Base-by-base conservation (phyloP, 2,329 filamentous ascomycete genomes). In the Ceratocystis variospora region DNA sequence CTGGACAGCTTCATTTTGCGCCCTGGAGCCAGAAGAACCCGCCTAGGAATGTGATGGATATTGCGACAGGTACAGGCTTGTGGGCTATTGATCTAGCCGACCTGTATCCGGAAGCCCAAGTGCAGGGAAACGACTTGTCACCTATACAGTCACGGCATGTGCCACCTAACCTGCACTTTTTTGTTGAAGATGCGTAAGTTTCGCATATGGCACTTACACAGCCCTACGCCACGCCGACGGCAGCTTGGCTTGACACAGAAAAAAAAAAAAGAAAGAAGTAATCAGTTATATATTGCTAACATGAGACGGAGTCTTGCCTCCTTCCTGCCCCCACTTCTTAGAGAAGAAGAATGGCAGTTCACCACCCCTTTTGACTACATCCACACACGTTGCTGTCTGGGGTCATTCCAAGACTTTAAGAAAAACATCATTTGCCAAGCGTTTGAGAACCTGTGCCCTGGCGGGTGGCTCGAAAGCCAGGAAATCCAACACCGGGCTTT, bases 81-180 rank as follows among this genome's bases (percentile, higher is more conserved):
- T 87, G 85, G 85, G 83, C 85, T 12, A 84, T 89, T 67, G 82
- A 87, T 71, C 81, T 89, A 77, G 84, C 83, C 70, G 82, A 85
- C 70, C 71, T 77, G 62, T 87, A 85, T 68, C 85, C 85, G 12
- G 72, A 79, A 3, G 76, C 85, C 10, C 74, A 80, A 68, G 78
- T 89, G 37, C 79, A 81, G 62, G 86, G 84, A 41, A 87, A 83
- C 7, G 86, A 89, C 71, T 77, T 89, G 5, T 87, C 85, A 0
- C 85, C 86, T 1, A 84, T 88, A 31, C 86, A 89, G 71, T 85
- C 86, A 1, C 76, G 76, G 3, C 78, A 81, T 61, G 85, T 90
- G 0, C 87, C 88, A 0, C 81, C 82, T 19, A 92, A 92, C 69
- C 86, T 90, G 15, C 82, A 84, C 69, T 92, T 92, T 70, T 84